phyloP scores from a whole-genome alignment of 495 filamentous ascomycete genomes.

The Penicillium coffeae region DNA sequence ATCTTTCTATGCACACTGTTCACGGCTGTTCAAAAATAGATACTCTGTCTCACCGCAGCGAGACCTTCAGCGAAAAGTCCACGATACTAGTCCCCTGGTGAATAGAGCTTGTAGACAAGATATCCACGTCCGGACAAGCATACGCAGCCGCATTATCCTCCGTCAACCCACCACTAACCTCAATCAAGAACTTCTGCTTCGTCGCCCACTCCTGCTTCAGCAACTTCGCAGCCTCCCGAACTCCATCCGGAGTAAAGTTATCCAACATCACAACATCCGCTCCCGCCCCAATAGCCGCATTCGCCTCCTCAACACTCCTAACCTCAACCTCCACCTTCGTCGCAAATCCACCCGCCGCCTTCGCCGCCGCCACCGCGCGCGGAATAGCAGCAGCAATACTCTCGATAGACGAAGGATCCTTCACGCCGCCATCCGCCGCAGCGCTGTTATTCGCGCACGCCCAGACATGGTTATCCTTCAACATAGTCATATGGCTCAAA shows the following conservation, averaged over 20 bases:
- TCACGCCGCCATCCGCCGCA: slow-evolving; percentile 17
- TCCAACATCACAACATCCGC: slow-evolving; percentile 97
- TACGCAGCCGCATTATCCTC: slow-evolving; percentile 77
- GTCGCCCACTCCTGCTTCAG: slow-evolving; percentile 74
- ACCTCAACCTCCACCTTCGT: slow-evolving; percentile 97
- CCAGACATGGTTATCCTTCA: slow-evolving; percentile 98
- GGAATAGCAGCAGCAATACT: slow-evolving; percentile 66
- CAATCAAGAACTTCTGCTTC: slow-evolving; percentile 63
- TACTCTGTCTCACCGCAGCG: slow-evolving; percentile 24
- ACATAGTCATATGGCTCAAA: slow-evolving; percentile 91
- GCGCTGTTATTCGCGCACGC: slow-evolving; percentile 56
- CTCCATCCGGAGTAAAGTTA: slow-evolving; percentile 78
- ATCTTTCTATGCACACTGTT: background rate
- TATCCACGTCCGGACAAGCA: slow-evolving; percentile 86
- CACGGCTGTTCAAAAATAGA: slow-evolving; percentile 4
- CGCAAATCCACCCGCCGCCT: slow-evolving; percentile 78
- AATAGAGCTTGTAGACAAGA: slow-evolving; percentile 91
- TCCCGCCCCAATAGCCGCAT: slow-evolving; percentile 84
- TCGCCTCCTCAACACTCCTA: slow-evolving; percentile 77
- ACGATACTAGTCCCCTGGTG: slow-evolving; percentile 92
- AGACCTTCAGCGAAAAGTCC: slow-evolving; percentile 93
- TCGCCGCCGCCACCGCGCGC: slow-evolving; percentile 76
- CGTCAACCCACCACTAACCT: slow-evolving; percentile 88
- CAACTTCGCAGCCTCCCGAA: slow-evolving; percentile 63
- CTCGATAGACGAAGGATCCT: slow-evolving; percentile 9